These are phyloP conservation scores for Diatrype stigma DNA, from an alignment of 2,329 filamentous ascomycete species.

Conservation along the genomic window DNA sequence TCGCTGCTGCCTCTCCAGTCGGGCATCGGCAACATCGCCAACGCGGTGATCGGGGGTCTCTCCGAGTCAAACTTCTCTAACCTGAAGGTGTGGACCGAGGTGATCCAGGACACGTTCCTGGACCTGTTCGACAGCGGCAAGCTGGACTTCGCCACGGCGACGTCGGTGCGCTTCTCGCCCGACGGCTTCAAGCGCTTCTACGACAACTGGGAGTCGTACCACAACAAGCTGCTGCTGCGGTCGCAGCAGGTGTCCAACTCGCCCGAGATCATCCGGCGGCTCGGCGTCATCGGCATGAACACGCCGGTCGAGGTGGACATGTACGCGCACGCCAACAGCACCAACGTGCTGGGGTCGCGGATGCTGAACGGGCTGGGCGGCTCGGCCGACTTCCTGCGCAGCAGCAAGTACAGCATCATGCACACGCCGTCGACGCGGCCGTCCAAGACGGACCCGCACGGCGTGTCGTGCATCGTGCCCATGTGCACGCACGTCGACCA, in stretches of 20 bases:
- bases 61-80: slow-evolving; percentile 78
- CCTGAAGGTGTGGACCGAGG: slow-evolving; percentile 90
- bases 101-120: slow-evolving; percentile 88
- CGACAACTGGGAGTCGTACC: slow-evolving; percentile 75
- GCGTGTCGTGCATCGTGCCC: slow-evolving; percentile 84
- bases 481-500: slow-evolving; percentile 92
- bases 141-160: slow-evolving; percentile 85
- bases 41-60: slow-evolving; percentile 82
- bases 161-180: slow-evolving; percentile 84
- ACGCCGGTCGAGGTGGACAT: slow-evolving; percentile 92
- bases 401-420: slow-evolving; percentile 81
- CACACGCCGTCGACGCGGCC: slow-evolving; percentile 81
- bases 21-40: slow-evolving; percentile 90
- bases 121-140: slow-evolving; percentile 87
- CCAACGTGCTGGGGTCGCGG: slow-evolving; percentile 81
- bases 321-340: slow-evolving; percentile 89
- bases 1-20: slow-evolving; percentile 80
- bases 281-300: slow-evolving; percentile 92
- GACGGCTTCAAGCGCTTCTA: slow-evolving; percentile 92
- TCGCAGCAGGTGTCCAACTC: slow-evolving; percentile 87
- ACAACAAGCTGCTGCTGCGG: slow-evolving; percentile 77
- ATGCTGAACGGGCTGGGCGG: slow-evolving; percentile 75
- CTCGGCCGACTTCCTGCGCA: slow-evolving; percentile 68
- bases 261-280: slow-evolving; percentile 81
- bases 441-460: slow-evolving; percentile 75